phyloP scores from a whole-genome alignment of 371 early-diverging fungal species.

The Dichotomocladium elegans region DNA sequence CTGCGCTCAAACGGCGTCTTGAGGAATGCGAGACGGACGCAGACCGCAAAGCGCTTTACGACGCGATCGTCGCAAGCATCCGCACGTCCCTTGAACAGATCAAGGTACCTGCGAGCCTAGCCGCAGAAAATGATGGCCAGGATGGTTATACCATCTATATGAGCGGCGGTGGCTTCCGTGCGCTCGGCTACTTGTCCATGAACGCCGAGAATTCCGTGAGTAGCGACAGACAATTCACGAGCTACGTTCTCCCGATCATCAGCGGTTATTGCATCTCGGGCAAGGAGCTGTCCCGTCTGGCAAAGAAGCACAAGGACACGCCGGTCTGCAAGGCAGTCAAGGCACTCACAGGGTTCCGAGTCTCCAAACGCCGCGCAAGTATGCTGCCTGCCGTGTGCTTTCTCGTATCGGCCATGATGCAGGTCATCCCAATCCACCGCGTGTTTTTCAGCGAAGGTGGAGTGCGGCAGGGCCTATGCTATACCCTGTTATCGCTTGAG shows the following conservation, averaged over 20 bases:
- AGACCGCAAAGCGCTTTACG: constrained; percentile 31
- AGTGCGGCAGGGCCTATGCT: constrained; percentile 59
- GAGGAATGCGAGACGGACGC: constrained; percentile 22
- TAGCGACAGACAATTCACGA: constrained; percentile 9
- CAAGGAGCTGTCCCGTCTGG: constrained; percentile 31
- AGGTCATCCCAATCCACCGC: constrained; percentile 41
- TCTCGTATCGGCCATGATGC: constrained; percentile 47
- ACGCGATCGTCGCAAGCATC: constrained; percentile 31
- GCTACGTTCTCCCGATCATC: constrained; percentile 60
- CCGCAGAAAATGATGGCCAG: constrained; percentile 5
- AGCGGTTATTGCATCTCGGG: constrained; percentile 53
- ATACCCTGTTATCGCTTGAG: constrained; percentile 32
- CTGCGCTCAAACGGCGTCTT: constrained; percentile 44
- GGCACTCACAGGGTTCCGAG: constrained; percentile 44
- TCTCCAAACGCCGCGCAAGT: constrained; percentile 56
- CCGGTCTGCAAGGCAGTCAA: constrained; percentile 29
- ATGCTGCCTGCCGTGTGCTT: constrained; percentile 62
- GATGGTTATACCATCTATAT: constrained; percentile 53
- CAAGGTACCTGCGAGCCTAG: constrained; percentile 29
- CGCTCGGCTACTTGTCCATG: constrained; percentile 60
- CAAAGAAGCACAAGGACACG: constrained; percentile 23
- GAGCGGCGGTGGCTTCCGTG: constrained; percentile 62
- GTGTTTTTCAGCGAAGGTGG: constrained; percentile 64
- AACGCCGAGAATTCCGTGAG: too few species aligned
- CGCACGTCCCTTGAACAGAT: constrained; percentile 22